A percentile compares a stretch with the other conserved stretches of the same genome.
Evolutionary conservation across 768 basidiomycete genomes (phyloP).

Genomic region (Suillus subaureus): DNA sequence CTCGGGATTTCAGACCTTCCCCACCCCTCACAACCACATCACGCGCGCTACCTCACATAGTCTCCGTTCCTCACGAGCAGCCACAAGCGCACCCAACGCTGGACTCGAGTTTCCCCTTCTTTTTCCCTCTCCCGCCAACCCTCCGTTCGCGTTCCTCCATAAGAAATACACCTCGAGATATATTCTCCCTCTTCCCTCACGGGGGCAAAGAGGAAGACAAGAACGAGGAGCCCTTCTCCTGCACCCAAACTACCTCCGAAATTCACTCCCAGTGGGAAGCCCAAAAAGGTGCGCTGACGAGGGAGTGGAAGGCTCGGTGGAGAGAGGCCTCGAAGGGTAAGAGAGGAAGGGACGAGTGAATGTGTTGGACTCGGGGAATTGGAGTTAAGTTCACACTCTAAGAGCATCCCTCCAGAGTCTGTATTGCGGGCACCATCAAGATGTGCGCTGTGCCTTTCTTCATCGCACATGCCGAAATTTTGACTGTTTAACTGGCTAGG

Average conservation of each 20-base stretch:
- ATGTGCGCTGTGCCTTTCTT: background rate
- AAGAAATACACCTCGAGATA: slow-evolving; percentile 21
- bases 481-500: background rate
- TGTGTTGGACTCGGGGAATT: background rate
- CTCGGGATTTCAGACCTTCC: slow-evolving; percentile 30
- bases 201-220: slow-evolving; percentile 51
- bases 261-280: slow-evolving; percentile 73
- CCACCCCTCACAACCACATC: slow-evolving; percentile 12
- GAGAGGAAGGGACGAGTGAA: slow-evolving; percentile 47
- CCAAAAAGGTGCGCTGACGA: slow-evolving; percentile 65
- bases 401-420: background rate
- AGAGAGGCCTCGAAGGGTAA: slow-evolving; percentile 73
- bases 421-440: background rate
- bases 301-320: slow-evolving; percentile 76
- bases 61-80: slow-evolving; percentile 8
- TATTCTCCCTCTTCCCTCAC: slow-evolving; percentile 29
- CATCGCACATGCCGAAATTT: no score
- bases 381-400: background rate
- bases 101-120: slow-evolving; percentile 57
- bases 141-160: slow-evolving; percentile 21
- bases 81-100: slow-evolving; percentile 36
- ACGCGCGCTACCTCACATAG: slow-evolving; percentile 6
- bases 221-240: slow-evolving; percentile 44
- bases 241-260: slow-evolving; percentile 38
- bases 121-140: slow-evolving; percentile 55